Evolutionary conservation across 2,329 filamentous ascomycete species (phyloP), one percentile per base, ranked within the genome.

Genomic region (Thelonectria rubi): DNA sequence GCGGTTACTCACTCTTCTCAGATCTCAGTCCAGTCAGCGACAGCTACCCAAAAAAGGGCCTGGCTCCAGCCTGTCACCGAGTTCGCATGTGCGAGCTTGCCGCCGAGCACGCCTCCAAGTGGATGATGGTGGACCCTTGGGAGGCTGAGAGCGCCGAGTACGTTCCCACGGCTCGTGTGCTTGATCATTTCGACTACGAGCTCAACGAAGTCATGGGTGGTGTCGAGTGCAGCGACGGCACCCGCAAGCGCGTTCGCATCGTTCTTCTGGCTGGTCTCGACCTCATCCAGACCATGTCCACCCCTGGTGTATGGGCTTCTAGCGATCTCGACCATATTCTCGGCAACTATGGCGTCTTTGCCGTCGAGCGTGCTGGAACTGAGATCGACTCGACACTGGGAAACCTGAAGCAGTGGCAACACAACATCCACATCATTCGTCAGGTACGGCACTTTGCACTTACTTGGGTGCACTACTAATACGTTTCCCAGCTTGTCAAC

Each of bases 111-210:
- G 89, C 91, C 52, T 87, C 88, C 69, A 93, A 91, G 54, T 77
- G 75, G 89, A 82, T 96, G 62, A 93, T 93, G 88, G 91, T 95
- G 47, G 93, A 97, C 74, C 88, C 91, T 0, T 96, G 91, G 90
- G 94, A 97, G 81, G 91, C 92, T 37, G 91, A 70, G 88, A 96
- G 78, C 86, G 89, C 72, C 85, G 91, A 67, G 7, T 98, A 97
- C 75, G 89, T 93, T 64, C 93, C 93, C 15, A 98, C 94, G 1
- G 94, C 94, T 40, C 86, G 91, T 69, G 94, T 97, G 42, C 82
- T 97, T 50, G 93, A 97, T 73, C 94, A 97, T 78, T 95, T 97
- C 71, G 89, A 96, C 68, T 81, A 94, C 73, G 93, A 97, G 76
- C 92, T 97, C 74, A 97, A 97, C 75, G 73, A 77, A 53, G 85